Percentiles rank a stretch among this genome's conserved stretches.
Conservation (phyloP, 2,329 filamentous ascomycete genomes). For the Apiospora malaysiana region DNA sequence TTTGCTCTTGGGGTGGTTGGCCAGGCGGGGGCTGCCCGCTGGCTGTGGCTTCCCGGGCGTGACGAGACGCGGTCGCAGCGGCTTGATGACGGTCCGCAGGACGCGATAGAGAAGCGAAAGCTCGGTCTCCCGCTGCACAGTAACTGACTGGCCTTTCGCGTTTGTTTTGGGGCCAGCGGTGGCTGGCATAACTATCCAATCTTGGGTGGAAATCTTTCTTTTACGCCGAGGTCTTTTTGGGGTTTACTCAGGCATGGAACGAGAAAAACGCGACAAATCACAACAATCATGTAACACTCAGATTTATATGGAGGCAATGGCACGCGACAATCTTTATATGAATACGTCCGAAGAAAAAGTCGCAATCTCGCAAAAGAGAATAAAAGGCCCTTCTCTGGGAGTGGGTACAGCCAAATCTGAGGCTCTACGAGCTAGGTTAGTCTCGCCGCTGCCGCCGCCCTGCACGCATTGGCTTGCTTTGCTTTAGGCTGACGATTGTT, state of each 20-base stretch:
- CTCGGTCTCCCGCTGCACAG: conserved; percentile 27
- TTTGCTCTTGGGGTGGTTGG: conserved; percentile 21
- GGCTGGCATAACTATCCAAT: not conserved
- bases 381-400: conserved; percentile 6
- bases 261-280: conserved; percentile 1
- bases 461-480: not conserved
- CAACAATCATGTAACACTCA: not conserved
- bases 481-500: conserved; percentile 6
- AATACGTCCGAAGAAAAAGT: not conserved
- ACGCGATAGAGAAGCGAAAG: conserved; percentile 30
- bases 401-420: conserved; percentile 14
- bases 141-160: conserved; percentile 18
- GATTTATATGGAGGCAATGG: not conserved
- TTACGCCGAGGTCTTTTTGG: not conserved
- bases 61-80: conserved; percentile 29
- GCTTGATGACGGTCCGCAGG: conserved; percentile 27
- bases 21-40: conserved; percentile 28
- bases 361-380: no score
- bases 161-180: not conserved
- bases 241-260: no score
- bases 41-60: conserved; percentile 25
- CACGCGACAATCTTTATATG: not conserved
- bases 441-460: not conserved
- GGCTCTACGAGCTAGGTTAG: conserved; percentile 8
- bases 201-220: not conserved